Conservation (phyloP, 192 early-diverging fungal species). For the Jimgerdemannia flammicorona region DNA sequence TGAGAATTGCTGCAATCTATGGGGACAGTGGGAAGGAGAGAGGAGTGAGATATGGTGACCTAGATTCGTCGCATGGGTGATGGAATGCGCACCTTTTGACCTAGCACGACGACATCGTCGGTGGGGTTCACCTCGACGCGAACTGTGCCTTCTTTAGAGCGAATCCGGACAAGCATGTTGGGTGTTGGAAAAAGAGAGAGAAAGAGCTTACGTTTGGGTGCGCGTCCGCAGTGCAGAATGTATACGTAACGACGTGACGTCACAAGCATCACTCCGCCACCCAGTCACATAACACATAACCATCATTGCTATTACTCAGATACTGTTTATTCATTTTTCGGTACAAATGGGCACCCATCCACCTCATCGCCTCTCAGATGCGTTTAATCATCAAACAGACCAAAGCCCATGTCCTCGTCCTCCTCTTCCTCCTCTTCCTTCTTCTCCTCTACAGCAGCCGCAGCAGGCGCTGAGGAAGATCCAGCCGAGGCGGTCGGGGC, state of each 20-base stretch:
- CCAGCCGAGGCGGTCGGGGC: constrained; percentile 69
- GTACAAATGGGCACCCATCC: not conserved
- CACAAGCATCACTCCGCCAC: no score
- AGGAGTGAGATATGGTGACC: not conserved
- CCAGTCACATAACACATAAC: no score
- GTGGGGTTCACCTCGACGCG: constrained; percentile 56
- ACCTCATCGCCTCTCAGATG: not conserved
- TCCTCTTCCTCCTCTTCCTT: constrained; percentile 73
- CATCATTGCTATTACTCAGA: no score
- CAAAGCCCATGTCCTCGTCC: constrained; percentile 93
- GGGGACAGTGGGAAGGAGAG: not conserved
- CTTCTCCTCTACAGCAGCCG: constrained; percentile 43
- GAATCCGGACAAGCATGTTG: constrained; percentile 61
- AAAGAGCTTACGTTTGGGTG: not conserved
- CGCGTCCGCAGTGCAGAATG: no score
- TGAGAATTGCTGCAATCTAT: constrained; percentile 41
- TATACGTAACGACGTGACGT: no score
- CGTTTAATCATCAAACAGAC: constrained; percentile 70
- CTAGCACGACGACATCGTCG: constrained; percentile 46
- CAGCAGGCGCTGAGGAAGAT: constrained; percentile 48
- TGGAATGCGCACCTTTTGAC: constrained; percentile 45
- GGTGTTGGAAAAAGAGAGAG: not conserved
- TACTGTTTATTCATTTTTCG: no score
- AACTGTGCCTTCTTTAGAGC: constrained; percentile 64
- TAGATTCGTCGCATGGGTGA: constrained; percentile 6